phyloP scores from a whole-genome alignment of 2,329 filamentous ascomycete genomes.

The Aspergillus sp. region DNA sequence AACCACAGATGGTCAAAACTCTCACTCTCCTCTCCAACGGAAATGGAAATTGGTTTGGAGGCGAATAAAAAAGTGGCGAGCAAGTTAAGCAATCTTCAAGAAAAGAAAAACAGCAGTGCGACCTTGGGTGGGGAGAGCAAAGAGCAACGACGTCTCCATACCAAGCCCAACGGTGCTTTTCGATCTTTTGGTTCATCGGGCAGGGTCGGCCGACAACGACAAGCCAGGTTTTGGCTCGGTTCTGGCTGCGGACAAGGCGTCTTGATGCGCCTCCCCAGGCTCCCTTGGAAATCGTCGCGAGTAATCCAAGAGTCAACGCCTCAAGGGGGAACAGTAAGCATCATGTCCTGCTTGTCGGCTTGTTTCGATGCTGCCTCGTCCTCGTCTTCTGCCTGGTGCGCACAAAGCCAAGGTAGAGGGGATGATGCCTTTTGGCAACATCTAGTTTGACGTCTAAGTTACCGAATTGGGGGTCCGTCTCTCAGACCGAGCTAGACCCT shows the following conservation, averaged over 20 bases:
- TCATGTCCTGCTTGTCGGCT: not conserved
- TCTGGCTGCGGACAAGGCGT: not conserved
- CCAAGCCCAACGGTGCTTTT: conserved; percentile 10
- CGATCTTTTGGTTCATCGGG: not conserved
- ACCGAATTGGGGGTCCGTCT: not conserved
- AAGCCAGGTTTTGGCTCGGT: no score
- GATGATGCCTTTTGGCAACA: not conserved
- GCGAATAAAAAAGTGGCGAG: not conserved
- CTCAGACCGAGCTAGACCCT: conserved; percentile 9
- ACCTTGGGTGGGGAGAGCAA: not conserved
- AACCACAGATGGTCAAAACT: conserved; percentile 9
- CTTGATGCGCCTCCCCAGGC: not conserved
- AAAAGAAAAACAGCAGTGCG: not conserved
- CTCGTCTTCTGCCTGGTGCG: conserved; percentile 1
- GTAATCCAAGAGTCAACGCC: not conserved
- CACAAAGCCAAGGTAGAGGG: not conserved
- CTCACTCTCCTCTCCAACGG: not conserved
- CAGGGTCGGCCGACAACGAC: not conserved
- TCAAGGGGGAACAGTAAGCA: no score
- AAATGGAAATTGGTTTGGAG: not conserved
- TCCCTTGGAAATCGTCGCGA: not conserved
- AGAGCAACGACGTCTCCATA: conserved; percentile 2
- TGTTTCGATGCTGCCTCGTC: conserved; percentile 1
- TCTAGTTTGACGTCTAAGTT: conserved; percentile 1
- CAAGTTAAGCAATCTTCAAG: conserved; percentile 2